These are phyloP conservation scores for Phytophthora macrochlamydospora DNA, from an alignment of 352 stramenopile genomes.

Conservation along the genomic window DNA sequence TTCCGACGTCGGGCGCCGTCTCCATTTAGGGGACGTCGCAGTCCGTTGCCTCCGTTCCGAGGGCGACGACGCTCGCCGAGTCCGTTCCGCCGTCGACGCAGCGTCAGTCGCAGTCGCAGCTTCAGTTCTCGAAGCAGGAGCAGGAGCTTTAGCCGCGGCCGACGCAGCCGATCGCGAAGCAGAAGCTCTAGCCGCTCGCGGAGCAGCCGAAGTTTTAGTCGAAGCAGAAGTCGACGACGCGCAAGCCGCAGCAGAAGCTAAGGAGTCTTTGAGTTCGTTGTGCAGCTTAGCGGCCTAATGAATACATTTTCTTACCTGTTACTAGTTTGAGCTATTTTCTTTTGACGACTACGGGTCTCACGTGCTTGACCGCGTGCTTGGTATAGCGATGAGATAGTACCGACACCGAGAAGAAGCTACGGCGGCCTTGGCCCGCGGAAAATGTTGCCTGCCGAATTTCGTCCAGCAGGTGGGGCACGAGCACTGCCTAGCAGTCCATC, in stretches of 20 bases:
- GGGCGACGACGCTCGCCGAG: constrained; percentile 41
- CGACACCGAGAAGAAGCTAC: constrained; percentile 59
- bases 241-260: constrained; percentile 27
- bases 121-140: no score
- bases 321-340: no score
- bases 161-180: constrained; percentile 26
- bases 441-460: constrained; percentile 62
- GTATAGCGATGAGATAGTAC: constrained; percentile 42
- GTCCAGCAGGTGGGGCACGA: constrained; percentile 1
- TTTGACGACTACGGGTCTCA: constrained; percentile 18
- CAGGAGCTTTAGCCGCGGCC: constrained; percentile 16
- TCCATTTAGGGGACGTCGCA: constrained; percentile 41
- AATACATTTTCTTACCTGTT: constrained; percentile 25
- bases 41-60: constrained; percentile 19
- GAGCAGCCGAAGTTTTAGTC: constrained; percentile 34
- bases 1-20: constrained; percentile 47
- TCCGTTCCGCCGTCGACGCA: constrained; percentile 39
- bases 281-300: constrained; percentile 26
- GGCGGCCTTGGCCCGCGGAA: constrained; percentile 59
- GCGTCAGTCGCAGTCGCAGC: constrained; percentile 28
- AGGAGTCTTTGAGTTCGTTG: constrained; percentile 17
- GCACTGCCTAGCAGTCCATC: constrained; percentile 13
- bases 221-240: constrained; percentile 10
- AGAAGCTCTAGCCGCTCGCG: constrained; percentile 30
- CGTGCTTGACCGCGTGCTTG: constrained; percentile 25